Evolutionary conservation across 139 green algal species (phyloP).

Genomic region (Chlorella sp.): DNA sequence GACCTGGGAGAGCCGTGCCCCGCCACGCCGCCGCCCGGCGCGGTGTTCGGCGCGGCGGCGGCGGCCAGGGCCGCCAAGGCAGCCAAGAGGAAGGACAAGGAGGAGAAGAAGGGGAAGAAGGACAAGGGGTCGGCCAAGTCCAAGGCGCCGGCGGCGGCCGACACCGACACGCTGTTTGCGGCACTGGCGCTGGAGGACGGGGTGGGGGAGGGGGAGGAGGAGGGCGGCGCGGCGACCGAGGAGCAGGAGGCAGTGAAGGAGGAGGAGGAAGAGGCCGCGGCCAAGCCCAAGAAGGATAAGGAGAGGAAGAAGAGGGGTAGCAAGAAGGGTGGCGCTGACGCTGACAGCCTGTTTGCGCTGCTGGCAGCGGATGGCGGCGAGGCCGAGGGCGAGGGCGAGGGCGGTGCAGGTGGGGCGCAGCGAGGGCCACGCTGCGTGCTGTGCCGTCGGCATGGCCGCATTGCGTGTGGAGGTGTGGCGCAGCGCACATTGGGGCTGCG

Average conservation of each 20-base stretch:
- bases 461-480: too few relatives aligned
- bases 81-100: constrained; percentile 42
- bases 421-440: neutral
- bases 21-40: constrained; percentile 27
- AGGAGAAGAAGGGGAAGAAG: constrained; percentile 51
- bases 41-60: too few relatives aligned
- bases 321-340: constrained; percentile 38
- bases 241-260: constrained; percentile 29
- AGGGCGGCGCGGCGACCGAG: constrained; percentile 9
- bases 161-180: constrained; percentile 56
- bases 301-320: constrained; percentile 60
- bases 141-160: constrained; percentile 44
- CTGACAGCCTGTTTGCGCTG: constrained; percentile 58
- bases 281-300: constrained; percentile 22
- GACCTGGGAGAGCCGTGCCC: constrained; percentile 54
- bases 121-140: constrained; percentile 42
- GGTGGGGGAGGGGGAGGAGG: constrained; percentile 14
- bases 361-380: constrained; percentile 58
- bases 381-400: constrained; percentile 20
- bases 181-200: constrained; percentile 54
- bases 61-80: too few relatives aligned
- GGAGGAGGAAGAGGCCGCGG: constrained; percentile 41
- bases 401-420: neutral
- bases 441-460: too few relatives aligned
- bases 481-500: too few relatives aligned